These are phyloP conservation scores for Rozella allomycis DNA, from an alignment of 371 early-diverging fungal genomes.

Conservation along the genomic window DNA sequence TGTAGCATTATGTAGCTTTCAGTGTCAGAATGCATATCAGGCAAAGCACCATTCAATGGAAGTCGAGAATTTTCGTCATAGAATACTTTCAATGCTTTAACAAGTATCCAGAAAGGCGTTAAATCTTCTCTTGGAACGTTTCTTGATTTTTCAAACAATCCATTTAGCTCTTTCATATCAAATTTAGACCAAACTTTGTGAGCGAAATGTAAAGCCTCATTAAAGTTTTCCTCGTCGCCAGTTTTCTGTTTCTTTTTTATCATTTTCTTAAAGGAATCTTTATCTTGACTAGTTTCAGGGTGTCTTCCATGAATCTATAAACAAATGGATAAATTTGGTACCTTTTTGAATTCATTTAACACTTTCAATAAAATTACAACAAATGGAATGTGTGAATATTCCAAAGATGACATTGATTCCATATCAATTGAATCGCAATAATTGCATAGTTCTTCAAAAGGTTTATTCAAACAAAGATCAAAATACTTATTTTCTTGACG, in stretches of 20 bases:
- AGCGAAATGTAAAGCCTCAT: conserved; percentile 47
- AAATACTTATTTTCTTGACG: too few species aligned
- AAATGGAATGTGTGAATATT: conserved; percentile 60
- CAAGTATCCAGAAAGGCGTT: conserved; percentile 61
- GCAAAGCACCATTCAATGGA: conserved; percentile 63
- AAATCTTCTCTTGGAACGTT: conserved; percentile 19
- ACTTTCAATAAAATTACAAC: conserved; percentile 51
- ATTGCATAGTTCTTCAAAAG: conserved; percentile 43
- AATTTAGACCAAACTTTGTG: conserved; percentile 12
- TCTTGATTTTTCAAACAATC: conserved; percentile 15
- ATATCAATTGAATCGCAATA: conserved; percentile 42
- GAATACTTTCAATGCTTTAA: conserved; percentile 51
- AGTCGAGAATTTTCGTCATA: conserved; percentile 52
- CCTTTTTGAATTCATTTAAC: conserved; percentile 23
- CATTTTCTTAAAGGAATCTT: conserved; percentile 37
- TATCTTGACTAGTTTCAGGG: conserved; percentile 36
- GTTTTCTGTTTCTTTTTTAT: conserved; percentile 18
- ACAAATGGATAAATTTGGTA: conserved; percentile 1
- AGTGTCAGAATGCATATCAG: conserved; percentile 92
- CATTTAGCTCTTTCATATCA: too few species aligned
- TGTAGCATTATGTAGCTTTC: conserved; percentile 56
- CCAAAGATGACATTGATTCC: conserved; percentile 34
- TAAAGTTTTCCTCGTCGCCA: conserved; percentile 62
- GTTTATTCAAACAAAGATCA: conserved; percentile 59
- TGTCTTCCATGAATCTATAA: conserved; percentile 12